Base-by-base conservation (phyloP, 345 rosid species). In the Lepidium didymum region DNA sequence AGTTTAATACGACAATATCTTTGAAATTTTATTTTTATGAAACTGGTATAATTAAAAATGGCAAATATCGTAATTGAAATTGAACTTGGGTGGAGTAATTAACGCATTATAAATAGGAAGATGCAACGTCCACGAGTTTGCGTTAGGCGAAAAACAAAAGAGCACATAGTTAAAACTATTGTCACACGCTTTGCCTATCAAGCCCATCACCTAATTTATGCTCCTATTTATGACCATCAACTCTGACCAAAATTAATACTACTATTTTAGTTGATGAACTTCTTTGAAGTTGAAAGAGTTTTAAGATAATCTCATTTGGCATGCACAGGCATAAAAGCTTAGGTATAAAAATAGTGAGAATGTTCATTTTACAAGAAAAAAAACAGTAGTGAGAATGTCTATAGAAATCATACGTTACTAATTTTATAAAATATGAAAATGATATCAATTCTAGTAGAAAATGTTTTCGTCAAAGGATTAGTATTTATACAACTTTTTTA, bases 111-210 rank as follows among this genome's bases (percentile, higher is more conserved):
- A 49, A 73, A 25, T 56, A 19, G 66, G 65, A 25, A 56, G 61
- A 15, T 57, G 62, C 65, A 57, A 57, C 77, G 77, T 73, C 58
- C 77, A 73, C 72, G 77, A 65, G 49, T 25, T 40, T 73, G 66
- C 19, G 54, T 50, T 73, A 65, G 61, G 60, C 67, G 54, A 15
- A 44, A 64, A 64, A 44, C 31, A 69, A 69, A 41, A 42, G 38
- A 52, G 75, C 11, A 34, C 46, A 52, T 51, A n/a, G n/a, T n/a
- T n/a, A 61, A 40, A 23, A 53, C 56, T 36, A 5, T 63, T 37
- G 51, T 64, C 76, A 64, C 76, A 72, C 57, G 66, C 67, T 65
- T 57, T 73, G 54, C 60, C 45, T 29, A 56, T 56, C 36, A 55
- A 10, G 57, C 56, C 69, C 75, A 71, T 71, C 75, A 53, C 40